Percentiles rank a stretch among this genome's conserved stretches.
Evolutionary conservation across 345 rosid genomes (phyloP).

Genomic region (Populus nigra): DNA sequence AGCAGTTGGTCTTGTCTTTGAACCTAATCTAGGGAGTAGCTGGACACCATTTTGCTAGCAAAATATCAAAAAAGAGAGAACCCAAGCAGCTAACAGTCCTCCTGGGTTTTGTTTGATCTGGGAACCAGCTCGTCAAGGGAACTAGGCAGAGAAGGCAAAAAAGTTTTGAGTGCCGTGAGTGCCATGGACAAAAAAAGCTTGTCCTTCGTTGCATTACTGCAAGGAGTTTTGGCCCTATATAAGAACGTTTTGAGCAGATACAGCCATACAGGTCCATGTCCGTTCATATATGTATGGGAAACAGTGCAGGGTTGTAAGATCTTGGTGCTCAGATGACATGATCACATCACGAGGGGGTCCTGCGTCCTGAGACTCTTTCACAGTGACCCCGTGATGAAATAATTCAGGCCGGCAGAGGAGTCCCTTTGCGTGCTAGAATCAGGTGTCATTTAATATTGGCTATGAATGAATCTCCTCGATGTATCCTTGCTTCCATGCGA

Average conservation of each 20-base stretch:
- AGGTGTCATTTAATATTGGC: neutral
- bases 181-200: neutral
- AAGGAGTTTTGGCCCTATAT: neutral
- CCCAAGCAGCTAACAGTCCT: neutral
- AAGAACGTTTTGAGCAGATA: no score
- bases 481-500: no score
- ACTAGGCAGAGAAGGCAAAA: no score
- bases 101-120: neutral
- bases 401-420: neutral
- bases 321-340: no score
- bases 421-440: no score
- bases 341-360: neutral
- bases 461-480: no score
- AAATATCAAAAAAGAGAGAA: no score
- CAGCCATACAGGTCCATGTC: no score
- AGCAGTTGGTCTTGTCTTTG: neutral
- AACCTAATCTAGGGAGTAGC: neutral
- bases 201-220: neutral
- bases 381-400: constrained; percentile 26
- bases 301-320: no score
- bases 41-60: no score
- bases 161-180: no score
- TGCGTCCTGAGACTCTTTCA: neutral
- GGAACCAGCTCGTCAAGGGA: neutral
- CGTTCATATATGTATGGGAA: no score